Evolutionary conservation across 768 basidiomycete species (phyloP), one percentile per base, ranked within the genome.

Genomic region (Trichaptum fuscoviolaceum): DNA sequence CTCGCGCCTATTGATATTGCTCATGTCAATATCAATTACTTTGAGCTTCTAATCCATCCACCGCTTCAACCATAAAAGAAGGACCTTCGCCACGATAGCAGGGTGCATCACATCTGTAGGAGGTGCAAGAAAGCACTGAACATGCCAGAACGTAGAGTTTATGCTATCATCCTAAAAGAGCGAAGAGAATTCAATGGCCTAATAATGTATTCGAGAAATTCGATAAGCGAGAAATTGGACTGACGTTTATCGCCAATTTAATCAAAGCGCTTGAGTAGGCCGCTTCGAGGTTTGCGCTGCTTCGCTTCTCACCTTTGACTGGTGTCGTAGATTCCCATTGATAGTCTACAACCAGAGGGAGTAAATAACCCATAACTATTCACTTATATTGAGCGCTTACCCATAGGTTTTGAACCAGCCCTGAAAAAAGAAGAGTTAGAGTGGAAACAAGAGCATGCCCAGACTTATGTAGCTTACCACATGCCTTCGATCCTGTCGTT

Each of bases 31-130:
- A 30, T 30, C 30, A 30, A 30, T 30, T 30, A 8, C 30, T 30
- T 30, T 30, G 30, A 30, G 8, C 30, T 52, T 20, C 42, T 52
- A 52, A 12, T 20, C 20, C 42, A 20, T 20, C 42, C 42, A 52
- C 20, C 15, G 42, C 42, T 52, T 52, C 15, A 52, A 15, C 42
- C 42, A 52, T 12, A 52, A 20, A 2, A 12, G 20, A 15, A 72
- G 65, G 57, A 73, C 61, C 52, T 72, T 72, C 57, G 63, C 23
- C 26, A 70, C 69, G 42, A 73, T 63, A 64, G 66, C 58, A 7
- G 72, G 72, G 60, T 71, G 63, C 60, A 73, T 62, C 36, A 68
- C 64, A 35, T 72, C 69, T 27, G 69, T 67, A 8, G 67, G 65
- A 0, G 71, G 72, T 3, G 64, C 65, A 18, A 73, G 25, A 2